These are phyloP conservation scores for Phytophthora palmivora DNA, from an alignment of 352 stramenopile genomes.

Conservation along the genomic window DNA sequence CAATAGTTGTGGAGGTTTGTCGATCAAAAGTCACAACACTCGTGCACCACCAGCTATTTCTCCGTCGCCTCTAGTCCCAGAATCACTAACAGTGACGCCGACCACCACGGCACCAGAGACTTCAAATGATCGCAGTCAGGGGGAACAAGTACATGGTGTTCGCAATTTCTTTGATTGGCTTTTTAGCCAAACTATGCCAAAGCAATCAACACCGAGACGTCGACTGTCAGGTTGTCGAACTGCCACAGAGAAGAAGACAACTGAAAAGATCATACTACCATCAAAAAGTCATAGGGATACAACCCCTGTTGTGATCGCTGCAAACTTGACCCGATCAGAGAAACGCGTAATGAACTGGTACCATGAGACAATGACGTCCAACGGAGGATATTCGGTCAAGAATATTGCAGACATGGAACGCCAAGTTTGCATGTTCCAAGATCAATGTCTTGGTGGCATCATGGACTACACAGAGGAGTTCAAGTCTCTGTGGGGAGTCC, in stretches of 20 bases:
- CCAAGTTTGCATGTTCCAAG: conserved; percentile 58
- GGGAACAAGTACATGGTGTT: conserved; percentile 1
- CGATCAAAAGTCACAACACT: not conserved
- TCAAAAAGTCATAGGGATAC: not conserved
- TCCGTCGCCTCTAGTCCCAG: not conserved
- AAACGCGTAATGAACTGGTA: conserved; percentile 47
- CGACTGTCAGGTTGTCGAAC: conserved; percentile 21
- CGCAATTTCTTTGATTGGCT: conserved; percentile 29
- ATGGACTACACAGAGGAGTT: conserved; percentile 48
- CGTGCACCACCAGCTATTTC: conserved; percentile 1
- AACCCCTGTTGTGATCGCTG: conserved; percentile 29
- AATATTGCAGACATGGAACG: conserved; percentile 51
- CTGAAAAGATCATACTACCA: not conserved
- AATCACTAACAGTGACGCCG: not conserved
- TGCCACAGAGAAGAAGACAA: conserved; percentile 4
- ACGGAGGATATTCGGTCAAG: conserved; percentile 29
- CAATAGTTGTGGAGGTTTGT: conserved; percentile 27
- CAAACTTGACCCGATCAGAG: conserved; percentile 38
- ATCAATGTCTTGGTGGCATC: conserved; percentile 53
- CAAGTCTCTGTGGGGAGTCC: conserved; percentile 48
- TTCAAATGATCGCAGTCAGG: conserved; percentile 1
- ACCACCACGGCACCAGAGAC: not conserved
- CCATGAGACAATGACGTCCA: conserved; percentile 26
- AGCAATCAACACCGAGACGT: conserved; percentile 7
- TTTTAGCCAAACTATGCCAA: not conserved